Conservation (phyloP, 129 eudicot genomes). For the Centaurea solstitialis region DNA sequence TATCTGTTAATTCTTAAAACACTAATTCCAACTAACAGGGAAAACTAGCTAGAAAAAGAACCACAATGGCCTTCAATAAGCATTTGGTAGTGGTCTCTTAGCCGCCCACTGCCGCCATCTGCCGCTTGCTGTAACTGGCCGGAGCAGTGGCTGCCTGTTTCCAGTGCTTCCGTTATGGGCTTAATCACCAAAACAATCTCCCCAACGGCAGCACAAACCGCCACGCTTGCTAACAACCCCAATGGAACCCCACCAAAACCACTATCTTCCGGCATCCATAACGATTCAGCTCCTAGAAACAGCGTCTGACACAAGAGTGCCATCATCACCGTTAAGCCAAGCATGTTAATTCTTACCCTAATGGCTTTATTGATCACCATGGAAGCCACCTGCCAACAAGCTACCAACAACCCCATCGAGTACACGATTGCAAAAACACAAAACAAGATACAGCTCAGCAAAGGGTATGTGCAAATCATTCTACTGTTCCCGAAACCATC, state of each 20-base stretch:
- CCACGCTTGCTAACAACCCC: slow-evolving; percentile 32
- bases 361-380: slow-evolving; percentile 63
- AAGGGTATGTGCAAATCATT: slow-evolving; percentile 57
- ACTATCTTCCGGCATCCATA: slow-evolving; percentile 41
- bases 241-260: slow-evolving; percentile 20
- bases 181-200: slow-evolving; percentile 55
- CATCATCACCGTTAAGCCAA: slow-evolving; percentile 42
- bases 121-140: slow-evolving; percentile 2
- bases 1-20: not conserved
- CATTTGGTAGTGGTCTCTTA: not conserved
- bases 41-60: slow-evolving; percentile 1
- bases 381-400: slow-evolving; percentile 58
- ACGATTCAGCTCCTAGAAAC: slow-evolving; percentile 30
- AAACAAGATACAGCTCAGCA: slow-evolving; percentile 40
- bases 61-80: not conserved
- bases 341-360: slow-evolving; percentile 35
- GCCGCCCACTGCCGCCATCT: not conserved
- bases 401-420: slow-evolving; percentile 39
- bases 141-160: slow-evolving; percentile 23
- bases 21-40: not conserved
- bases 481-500: slow-evolving; percentile 28
- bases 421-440: slow-evolving; percentile 51
- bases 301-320: slow-evolving; percentile 45
- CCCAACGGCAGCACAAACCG: slow-evolving; percentile 44
- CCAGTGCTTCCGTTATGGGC: slow-evolving; percentile 60